Conservation (phyloP, 2,329 filamentous ascomycete genomes). For the Stemphylium lycopersici region DNA sequence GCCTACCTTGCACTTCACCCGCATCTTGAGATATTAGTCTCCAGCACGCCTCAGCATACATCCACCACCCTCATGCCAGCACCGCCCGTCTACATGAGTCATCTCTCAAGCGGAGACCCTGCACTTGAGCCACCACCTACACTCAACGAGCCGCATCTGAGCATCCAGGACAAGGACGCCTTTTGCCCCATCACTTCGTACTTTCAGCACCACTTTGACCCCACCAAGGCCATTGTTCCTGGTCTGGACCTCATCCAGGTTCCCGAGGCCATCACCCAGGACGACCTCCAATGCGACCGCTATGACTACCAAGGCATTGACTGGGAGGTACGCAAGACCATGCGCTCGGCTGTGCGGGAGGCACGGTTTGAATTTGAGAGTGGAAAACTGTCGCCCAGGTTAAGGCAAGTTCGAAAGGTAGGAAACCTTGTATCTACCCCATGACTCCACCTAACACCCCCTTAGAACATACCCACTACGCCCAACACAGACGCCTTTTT, state of each 20-base stretch:
- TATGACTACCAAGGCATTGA: slow-evolving; percentile 50
- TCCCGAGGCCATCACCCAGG: slow-evolving; percentile 35
- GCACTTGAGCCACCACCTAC: slow-evolving; percentile 31
- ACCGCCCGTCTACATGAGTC: slow-evolving; percentile 15
- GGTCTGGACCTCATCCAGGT: slow-evolving; percentile 33
- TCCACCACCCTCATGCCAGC: slow-evolving; percentile 18
- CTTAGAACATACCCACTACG: slow-evolving; percentile 30
- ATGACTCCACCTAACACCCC: slow-evolving; percentile 14
- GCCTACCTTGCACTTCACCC: slow-evolving; percentile 10
- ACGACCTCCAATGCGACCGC: slow-evolving; percentile 42
- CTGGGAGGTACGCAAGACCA: slow-evolving; percentile 42
- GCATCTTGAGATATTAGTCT: slow-evolving; percentile 12
- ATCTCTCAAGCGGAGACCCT: slow-evolving; percentile 24
- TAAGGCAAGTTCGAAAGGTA: slow-evolving; percentile 31
- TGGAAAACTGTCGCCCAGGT: slow-evolving; percentile 23
- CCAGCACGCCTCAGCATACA: slow-evolving; percentile 18
- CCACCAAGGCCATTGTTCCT: slow-evolving; percentile 19
- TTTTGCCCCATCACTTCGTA: slow-evolving; percentile 40
- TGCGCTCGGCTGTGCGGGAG: slow-evolving; percentile 30
- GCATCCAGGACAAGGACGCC: slow-evolving; percentile 35
- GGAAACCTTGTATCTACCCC: neutral
- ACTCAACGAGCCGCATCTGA: slow-evolving; percentile 36
- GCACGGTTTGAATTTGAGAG: slow-evolving; percentile 34
- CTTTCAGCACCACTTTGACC: slow-evolving; percentile 28
- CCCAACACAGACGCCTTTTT: slow-evolving; percentile 55